Base-by-base conservation (phyloP, 306 rosid species). In the Notholithocarpus densiflorus region DNA sequence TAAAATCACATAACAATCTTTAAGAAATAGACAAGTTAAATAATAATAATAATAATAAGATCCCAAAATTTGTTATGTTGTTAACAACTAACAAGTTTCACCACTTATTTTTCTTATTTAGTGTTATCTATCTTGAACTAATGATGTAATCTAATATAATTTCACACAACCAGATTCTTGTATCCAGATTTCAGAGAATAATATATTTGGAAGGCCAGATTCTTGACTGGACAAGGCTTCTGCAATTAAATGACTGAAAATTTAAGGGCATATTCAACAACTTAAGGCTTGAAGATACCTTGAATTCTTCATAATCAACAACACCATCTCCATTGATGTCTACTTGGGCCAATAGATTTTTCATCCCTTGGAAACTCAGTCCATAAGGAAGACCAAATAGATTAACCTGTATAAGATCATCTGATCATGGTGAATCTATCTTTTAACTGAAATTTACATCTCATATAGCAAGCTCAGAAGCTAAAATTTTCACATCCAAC, bases 291-390 rank as follows among this genome's bases (percentile, higher is more conserved):
- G 1, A 65, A 48, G 37, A 79, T 88, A 93, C 99, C 99, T 90
- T 88, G 83, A 95, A 93, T 84, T 91, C 93, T 82, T 90, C 90
- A 17, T 83, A 87, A 84, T 89, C 91, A 32, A 93, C 82, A 66
- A 89, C 83, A 66, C 96, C 93, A 64, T 90, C 90, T 84, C 96
- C 94, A 73, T 90, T 92, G 0, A 81, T 74, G 62, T 95, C 98
- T 78, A 91, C 98, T 89, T 90, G 90, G 70, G 80, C 82, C 98
- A 96, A 95, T 70, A 95, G 83, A 84, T 95, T 93, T 75, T 90
- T 89, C 60, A 86, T 74, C 80, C 93, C 96, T 86, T 85, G 94
- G 77, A 91, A 90, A 85, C 89, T 87, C 71, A 95, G 84, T 61
- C 98, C 98, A 75, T 73, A 65, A 66, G 98, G 96, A 80, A 82